These are phyloP conservation scores for Ophiostoma montium DNA, from an alignment of 2,329 filamentous ascomycete genomes.

Conservation along the genomic window DNA sequence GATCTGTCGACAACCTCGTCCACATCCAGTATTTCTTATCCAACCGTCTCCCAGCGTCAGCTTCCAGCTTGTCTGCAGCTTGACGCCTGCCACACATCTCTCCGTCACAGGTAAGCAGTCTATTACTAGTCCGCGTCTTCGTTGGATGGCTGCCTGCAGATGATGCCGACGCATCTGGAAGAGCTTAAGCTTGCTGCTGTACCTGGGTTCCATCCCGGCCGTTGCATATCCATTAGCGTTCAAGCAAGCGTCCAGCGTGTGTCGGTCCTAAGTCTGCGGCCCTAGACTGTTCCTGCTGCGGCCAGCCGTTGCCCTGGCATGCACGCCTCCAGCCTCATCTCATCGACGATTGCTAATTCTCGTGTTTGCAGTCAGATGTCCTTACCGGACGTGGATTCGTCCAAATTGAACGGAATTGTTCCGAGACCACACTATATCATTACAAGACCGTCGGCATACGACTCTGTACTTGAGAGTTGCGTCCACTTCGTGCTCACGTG, in stretches of 20 bases:
- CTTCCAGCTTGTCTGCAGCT: no score
- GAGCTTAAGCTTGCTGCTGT: background rate
- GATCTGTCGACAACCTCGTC: background rate
- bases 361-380: background rate
- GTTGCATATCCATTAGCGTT: no score
- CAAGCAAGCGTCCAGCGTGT: background rate
- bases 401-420: no score
- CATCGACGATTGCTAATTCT: background rate
- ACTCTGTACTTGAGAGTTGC: no score
- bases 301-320: background rate
- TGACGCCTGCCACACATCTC: background rate
- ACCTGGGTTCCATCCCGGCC: background rate
- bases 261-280: background rate
- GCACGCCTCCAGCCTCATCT: background rate
- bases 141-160: conserved; percentile 2
- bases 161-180: background rate
- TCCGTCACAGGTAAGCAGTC: background rate
- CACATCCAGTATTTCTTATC: no score
- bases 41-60: no score
- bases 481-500: background rate
- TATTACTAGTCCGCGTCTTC: background rate
- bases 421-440: no score
- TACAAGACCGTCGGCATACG: no score
- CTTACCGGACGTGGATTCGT: background rate
- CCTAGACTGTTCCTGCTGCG: background rate